phyloP scores from a whole-genome alignment of 352 stramenopile genomes.

The Pythium sp. region DNA sequence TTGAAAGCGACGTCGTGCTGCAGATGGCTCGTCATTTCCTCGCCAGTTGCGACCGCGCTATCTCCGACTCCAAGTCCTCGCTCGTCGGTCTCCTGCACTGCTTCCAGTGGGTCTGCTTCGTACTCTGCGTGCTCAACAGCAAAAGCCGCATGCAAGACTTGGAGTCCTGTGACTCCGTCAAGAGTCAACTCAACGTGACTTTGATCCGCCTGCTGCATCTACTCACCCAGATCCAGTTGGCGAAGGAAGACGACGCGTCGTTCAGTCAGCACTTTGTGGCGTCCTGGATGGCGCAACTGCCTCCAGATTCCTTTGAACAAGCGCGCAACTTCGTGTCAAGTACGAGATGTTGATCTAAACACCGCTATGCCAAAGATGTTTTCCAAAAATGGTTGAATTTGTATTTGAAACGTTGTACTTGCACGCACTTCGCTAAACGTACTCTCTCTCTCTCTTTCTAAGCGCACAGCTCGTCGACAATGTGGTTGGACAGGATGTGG shows the following conservation, averaged over 20 bases:
- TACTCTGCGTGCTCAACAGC: conserved; percentile 16
- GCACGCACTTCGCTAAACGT: background rate
- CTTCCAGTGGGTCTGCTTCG: conserved; percentile 34
- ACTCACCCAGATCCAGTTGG: conserved; percentile 17
- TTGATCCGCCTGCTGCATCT: conserved; percentile 35
- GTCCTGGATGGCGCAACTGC: conserved; percentile 32
- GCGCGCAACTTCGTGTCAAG: conserved; percentile 15
- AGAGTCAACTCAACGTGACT: conserved; percentile 29
- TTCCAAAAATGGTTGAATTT: background rate
- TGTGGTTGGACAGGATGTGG: conserved; percentile 89
- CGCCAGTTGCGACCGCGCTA: conserved; percentile 20
- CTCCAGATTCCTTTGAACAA: conserved; percentile 21
- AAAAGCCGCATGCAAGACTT: conserved; percentile 17
- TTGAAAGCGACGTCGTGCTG: conserved; percentile 16
- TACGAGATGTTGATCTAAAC: background rate
- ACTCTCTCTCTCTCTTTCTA: conserved; percentile 5
- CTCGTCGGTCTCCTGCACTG: conserved; percentile 26
- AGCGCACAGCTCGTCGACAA: conserved; percentile 80
- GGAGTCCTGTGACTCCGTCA: conserved; percentile 9
- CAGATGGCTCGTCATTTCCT: conserved; percentile 28
- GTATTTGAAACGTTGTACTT: background rate
- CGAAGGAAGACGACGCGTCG: conserved; percentile 8
- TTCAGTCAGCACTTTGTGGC: conserved; percentile 32
- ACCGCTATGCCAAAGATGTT: background rate
- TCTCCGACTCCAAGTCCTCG: conserved; percentile 23